These are phyloP conservation scores for Pseudevernia furfuracea DNA, from an alignment of 495 filamentous ascomycete genomes.

Conservation along the genomic window DNA sequence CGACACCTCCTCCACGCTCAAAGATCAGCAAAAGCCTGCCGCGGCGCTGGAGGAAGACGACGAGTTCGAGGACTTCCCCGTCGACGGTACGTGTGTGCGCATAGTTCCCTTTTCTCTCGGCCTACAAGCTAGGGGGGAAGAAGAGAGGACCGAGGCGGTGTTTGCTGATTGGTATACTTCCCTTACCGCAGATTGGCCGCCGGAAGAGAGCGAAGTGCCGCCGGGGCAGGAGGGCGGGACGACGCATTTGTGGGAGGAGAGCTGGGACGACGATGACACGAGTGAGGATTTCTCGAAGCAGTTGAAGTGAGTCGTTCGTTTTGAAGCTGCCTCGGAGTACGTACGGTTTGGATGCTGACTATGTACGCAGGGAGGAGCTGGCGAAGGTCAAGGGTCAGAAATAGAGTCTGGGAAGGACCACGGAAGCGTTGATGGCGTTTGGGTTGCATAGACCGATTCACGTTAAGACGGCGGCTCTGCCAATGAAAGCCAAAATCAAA, in stretches of 20 bases:
- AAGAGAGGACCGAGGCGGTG: not conserved
- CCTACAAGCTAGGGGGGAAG: not conserved
- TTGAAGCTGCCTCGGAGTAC: not conserved
- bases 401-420: constrained; percentile 25
- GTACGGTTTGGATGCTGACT: not conserved
- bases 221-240: constrained; percentile 46
- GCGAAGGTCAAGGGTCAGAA: constrained; percentile 82
- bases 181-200: constrained; percentile 64
- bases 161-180: not conserved
- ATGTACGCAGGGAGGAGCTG: constrained; percentile 68
- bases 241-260: constrained; percentile 96
- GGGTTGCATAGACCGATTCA: constrained; percentile 3
- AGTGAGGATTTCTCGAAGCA: constrained; percentile 94
- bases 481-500: not conserved
- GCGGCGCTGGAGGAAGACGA: constrained; percentile 89
- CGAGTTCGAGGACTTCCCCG: constrained; percentile 98
- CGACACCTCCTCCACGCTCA: constrained; percentile 28
- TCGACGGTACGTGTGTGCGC: constrained; percentile 65
- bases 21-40: constrained; percentile 47
- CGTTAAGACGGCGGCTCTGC: not conserved
- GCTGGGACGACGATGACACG: constrained; percentile 98
- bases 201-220: constrained; percentile 77
- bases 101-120: constrained; percentile 4
- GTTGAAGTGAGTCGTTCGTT: constrained; percentile 60
- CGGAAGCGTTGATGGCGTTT: constrained; percentile 11